Evolutionary conservation across 78 protist genomes (phyloP).

Genomic region (Cavenderia fasciculata): DNA sequence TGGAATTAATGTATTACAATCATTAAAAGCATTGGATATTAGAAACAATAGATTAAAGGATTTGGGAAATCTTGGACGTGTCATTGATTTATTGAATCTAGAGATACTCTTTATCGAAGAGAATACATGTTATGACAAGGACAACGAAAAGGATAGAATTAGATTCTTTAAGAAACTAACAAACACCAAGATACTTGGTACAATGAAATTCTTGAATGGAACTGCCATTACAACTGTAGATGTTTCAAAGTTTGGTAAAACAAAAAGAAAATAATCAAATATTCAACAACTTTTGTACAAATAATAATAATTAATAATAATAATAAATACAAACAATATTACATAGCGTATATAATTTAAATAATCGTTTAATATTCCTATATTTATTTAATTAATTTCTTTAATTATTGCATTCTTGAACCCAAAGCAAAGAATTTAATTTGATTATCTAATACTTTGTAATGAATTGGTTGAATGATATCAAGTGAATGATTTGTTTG

Average conservation of each 20-base stretch:
- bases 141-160: slow-evolving; percentile 43
- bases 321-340: background rate
- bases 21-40: slow-evolving; percentile 52
- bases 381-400: too few relatives aligned
- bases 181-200: slow-evolving; percentile 25
- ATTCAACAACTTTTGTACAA: background rate
- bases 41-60: slow-evolving; percentile 69
- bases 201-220: slow-evolving; percentile 53
- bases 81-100: slow-evolving; percentile 11
- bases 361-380: too few relatives aligned
- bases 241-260: slow-evolving; percentile 13
- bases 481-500: slow-evolving; percentile 14
- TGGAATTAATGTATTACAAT: slow-evolving; percentile 5
- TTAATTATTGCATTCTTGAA: slow-evolving; percentile 63
- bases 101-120: slow-evolving; percentile 59
- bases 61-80: background rate
- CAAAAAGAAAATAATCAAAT: slow-evolving; percentile 1
- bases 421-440: slow-evolving; percentile 57
- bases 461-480: background rate
- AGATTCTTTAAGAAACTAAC: slow-evolving; percentile 60
- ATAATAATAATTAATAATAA: background rate
- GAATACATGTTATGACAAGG: slow-evolving; percentile 53
- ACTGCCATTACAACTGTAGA: background rate
- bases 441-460: slow-evolving; percentile 43
- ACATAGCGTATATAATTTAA: too few relatives aligned